phyloP scores from a whole-genome alignment of 2,329 filamentous ascomycete species.

The Seiridium unicorne region DNA sequence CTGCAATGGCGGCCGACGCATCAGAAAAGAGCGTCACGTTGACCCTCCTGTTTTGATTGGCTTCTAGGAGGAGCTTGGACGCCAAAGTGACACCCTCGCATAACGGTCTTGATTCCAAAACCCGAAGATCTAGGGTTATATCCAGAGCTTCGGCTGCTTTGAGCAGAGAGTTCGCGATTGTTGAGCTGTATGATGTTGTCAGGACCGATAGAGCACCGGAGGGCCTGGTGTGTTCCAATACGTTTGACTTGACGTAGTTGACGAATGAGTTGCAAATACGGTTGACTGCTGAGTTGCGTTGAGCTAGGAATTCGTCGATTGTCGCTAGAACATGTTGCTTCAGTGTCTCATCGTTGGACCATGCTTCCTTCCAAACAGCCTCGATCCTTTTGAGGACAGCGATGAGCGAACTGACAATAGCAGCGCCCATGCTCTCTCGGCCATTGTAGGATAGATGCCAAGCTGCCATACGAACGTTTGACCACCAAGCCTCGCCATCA shows the following conservation, averaged over 20 bases:
- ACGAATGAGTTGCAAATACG: conserved; percentile 34
- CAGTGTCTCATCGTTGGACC: conserved; percentile 21
- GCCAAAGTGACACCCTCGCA: conserved; percentile 63
- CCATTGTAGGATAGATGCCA: conserved; percentile 67
- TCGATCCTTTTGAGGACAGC: conserved; percentile 41
- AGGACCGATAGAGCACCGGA: conserved; percentile 44
- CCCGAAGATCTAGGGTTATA: conserved; percentile 49
- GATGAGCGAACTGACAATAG: conserved; percentile 51
- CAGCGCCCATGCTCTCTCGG: conserved; percentile 64
- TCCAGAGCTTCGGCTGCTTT: conserved; percentile 33
- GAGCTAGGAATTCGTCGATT: conserved; percentile 18
- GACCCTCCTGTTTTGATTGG: conserved; percentile 22
- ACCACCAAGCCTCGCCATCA: conserved; percentile 50
- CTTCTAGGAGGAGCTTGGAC: conserved; percentile 29
- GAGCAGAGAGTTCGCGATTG: conserved; percentile 49
- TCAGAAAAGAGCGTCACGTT: conserved; percentile 55
- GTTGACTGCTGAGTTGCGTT: conserved; percentile 14
- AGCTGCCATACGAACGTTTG: conserved; percentile 49
- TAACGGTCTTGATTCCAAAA: conserved; percentile 66
- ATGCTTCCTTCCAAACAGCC: conserved; percentile 15
- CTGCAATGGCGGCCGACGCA: conserved; percentile 55
- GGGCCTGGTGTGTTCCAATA: conserved; percentile 1
- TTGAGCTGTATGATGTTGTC: conserved; percentile 63
- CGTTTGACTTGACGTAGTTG: conserved; percentile 26
- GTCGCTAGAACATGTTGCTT: conserved; percentile 17